A percentile compares a stretch with the other conserved stretches of the same genome.
Evolutionary conservation across 768 basidiomycete genomes (phyloP).

Genomic region (Ephemerocybe angulata): DNA sequence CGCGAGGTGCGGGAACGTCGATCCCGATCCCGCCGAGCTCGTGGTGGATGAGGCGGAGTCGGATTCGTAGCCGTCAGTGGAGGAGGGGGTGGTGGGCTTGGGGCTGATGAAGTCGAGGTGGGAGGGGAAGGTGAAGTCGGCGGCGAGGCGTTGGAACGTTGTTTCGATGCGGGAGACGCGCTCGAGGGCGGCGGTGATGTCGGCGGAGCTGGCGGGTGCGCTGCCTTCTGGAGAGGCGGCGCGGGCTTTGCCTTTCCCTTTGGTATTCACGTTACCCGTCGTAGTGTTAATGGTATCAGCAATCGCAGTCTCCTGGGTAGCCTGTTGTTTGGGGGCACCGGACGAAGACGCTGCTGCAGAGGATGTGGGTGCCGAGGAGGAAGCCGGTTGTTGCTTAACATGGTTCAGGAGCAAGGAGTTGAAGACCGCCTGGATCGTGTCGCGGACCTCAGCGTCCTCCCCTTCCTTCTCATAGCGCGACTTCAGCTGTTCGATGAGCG

Average conservation of each 20-base stretch:
- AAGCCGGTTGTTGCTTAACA: not conserved
- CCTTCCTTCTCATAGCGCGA: slow-evolving; percentile 28
- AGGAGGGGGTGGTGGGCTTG: too few species aligned
- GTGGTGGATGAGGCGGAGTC: too few species aligned
- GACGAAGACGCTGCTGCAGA: not conserved
- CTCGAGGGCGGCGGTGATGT: slow-evolving; percentile 33
- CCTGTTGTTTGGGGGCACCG: not conserved
- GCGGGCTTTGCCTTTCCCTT: slow-evolving; percentile 36
- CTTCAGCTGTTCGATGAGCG: slow-evolving; percentile 30
- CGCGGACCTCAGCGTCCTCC: slow-evolving; percentile 32
- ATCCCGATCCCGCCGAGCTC: too few species aligned
- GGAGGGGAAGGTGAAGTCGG: slow-evolving; percentile 38
- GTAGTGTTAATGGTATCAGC: too few species aligned
- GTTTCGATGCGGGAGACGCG: slow-evolving; percentile 39
- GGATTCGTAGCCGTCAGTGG: slow-evolving; percentile 20
- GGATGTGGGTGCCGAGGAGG: too few species aligned
- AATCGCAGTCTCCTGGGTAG: too few species aligned
- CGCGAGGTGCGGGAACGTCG: slow-evolving; percentile 39
- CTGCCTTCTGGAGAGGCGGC: slow-evolving; percentile 2
- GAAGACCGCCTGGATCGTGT: slow-evolving; percentile 39
- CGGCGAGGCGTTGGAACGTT: slow-evolving; percentile 33
- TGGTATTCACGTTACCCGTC: too few species aligned
- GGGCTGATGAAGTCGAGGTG: slow-evolving; percentile 42
- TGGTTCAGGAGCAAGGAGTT: slow-evolving; percentile 31
- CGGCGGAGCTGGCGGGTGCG: slow-evolving; percentile 20